Conservation (phyloP, 1,284 basidiomycete genomes). For the Golubevia pallescens region DNA sequence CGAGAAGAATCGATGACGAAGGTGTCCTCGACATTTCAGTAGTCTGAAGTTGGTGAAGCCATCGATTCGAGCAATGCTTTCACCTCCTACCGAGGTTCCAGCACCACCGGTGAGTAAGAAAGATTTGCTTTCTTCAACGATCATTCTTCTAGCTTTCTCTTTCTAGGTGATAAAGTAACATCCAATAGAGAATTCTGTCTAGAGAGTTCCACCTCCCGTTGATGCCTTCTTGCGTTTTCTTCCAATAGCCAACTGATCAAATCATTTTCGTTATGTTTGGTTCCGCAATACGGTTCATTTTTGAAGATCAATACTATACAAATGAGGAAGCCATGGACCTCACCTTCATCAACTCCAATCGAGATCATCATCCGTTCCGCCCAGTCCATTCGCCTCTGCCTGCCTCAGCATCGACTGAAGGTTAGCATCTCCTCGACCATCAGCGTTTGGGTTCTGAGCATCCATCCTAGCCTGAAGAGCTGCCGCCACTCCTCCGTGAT, state of each 20-base stretch:
- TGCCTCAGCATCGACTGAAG: constrained; percentile 14
- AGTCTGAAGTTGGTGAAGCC: too few relatives aligned
- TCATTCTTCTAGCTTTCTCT: neutral
- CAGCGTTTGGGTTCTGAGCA: constrained; percentile 17
- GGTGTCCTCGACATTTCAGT: too few relatives aligned
- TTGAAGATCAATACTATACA: constrained; percentile 1
- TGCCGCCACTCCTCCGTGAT: constrained; percentile 47
- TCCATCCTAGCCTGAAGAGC: constrained; percentile 36
- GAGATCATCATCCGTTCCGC: constrained; percentile 35
- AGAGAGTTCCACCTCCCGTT: constrained; percentile 33
- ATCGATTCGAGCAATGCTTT: too few relatives aligned
- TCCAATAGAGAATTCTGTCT: constrained; percentile 32
- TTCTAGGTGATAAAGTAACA: constrained; percentile 14
- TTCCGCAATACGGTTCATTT: too few relatives aligned
- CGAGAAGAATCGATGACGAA: constrained; percentile 34
- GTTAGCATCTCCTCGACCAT: constrained; percentile 24
- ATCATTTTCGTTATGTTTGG: constrained; percentile 21
- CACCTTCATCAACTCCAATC: constrained; percentile 35
- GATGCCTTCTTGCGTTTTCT: too few relatives aligned
- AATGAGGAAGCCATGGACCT: constrained; percentile 9
- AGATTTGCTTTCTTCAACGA: neutral
- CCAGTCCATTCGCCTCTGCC: constrained; percentile 15
- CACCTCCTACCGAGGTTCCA: too few relatives aligned
- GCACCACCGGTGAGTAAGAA: too few relatives aligned
- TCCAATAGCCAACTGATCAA: constrained; percentile 34